phyloP scores from a whole-genome alignment of 2,329 filamentous ascomycete genomes.

The Cladobotryum protrusum region DNA sequence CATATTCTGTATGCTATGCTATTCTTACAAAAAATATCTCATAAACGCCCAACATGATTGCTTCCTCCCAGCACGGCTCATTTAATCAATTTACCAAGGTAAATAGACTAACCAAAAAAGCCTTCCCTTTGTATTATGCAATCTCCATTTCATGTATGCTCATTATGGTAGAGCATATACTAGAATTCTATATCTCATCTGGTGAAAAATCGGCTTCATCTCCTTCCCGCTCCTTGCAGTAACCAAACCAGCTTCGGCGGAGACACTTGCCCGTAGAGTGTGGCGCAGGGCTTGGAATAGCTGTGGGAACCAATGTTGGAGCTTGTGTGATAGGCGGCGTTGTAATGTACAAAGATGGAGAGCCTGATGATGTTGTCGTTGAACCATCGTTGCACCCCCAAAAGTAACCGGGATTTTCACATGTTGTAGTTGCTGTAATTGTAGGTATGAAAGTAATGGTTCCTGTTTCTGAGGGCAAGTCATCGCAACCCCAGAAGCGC shows the following conservation, averaged over 20 bases:
- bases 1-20: slow-evolving; percentile 3
- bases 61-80: not conserved
- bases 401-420: slow-evolving; percentile 47
- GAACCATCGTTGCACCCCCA: slow-evolving; percentile 42
- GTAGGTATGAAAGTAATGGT: slow-evolving; percentile 18
- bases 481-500: slow-evolving; percentile 48
- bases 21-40: not conserved
- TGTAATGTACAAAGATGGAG: slow-evolving; percentile 7
- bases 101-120: slow-evolving; percentile 4
- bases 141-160: not conserved
- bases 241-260: slow-evolving; percentile 35
- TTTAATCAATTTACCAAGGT: not conserved
- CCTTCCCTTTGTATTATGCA: not conserved
- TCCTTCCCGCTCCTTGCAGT: slow-evolving; percentile 33
- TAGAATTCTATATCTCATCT: slow-evolving; percentile 25
- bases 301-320: slow-evolving; percentile 24
- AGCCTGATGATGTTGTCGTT: slow-evolving; percentile 29
- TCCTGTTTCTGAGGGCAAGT: slow-evolving; percentile 14
- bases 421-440: slow-evolving; percentile 33
- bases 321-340: slow-evolving; percentile 25
- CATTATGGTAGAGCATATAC: not conserved
- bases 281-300: slow-evolving; percentile 18
- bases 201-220: slow-evolving; percentile 20
- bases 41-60: slow-evolving; percentile 6
- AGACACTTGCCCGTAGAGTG: slow-evolving; percentile 27